A percentile compares a stretch with the other conserved stretches of the same genome.
Evolutionary conservation across 257 asterid species (phyloP).

Genomic region (Jaltomata sinuosa): DNA sequence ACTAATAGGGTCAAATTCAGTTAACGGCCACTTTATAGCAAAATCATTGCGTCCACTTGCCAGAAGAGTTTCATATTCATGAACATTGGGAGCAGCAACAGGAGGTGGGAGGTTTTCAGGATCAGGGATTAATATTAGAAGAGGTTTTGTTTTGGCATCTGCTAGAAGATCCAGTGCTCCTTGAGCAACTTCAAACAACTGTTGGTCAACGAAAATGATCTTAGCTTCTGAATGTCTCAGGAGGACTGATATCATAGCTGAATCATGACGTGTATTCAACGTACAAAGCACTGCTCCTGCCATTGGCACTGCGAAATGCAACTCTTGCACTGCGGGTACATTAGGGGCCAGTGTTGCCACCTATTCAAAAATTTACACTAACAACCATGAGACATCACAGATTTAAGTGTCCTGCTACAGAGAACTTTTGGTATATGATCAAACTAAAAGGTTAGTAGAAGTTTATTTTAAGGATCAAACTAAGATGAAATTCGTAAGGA

Average conservation of each 20-base stretch:
- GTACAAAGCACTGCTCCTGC: conserved; percentile 32
- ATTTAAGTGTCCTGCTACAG: not conserved
- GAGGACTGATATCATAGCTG: conserved; percentile 24
- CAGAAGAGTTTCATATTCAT: conserved; percentile 18
- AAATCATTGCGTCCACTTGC: conserved; percentile 10
- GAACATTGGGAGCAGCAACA: not conserved
- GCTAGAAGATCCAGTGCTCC: conserved; percentile 19
- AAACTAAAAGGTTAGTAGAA: not conserved
- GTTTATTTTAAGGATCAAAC: not conserved
- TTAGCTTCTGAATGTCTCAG: conserved; percentile 31
- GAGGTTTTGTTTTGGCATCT: conserved; percentile 2
- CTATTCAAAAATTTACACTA: not conserved
- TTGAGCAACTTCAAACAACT: conserved; percentile 18
- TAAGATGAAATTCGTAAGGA: no score
- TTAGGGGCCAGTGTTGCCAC: conserved; percentile 32
- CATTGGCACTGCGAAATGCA: conserved; percentile 39
- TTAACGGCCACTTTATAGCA: conserved; percentile 15
- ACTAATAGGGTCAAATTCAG: conserved; percentile 31
- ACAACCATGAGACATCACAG: not conserved
- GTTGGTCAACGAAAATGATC: conserved; percentile 27
- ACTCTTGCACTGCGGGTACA: conserved; percentile 34
- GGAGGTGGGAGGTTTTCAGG: not conserved
- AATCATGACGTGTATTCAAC: conserved; percentile 24
- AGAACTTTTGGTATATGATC: not conserved
- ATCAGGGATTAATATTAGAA: conserved; percentile 19